These are phyloP conservation scores for Sarocladium oryzae DNA, from an alignment of 2,329 filamentous ascomycete species.

Conservation along the genomic window DNA sequence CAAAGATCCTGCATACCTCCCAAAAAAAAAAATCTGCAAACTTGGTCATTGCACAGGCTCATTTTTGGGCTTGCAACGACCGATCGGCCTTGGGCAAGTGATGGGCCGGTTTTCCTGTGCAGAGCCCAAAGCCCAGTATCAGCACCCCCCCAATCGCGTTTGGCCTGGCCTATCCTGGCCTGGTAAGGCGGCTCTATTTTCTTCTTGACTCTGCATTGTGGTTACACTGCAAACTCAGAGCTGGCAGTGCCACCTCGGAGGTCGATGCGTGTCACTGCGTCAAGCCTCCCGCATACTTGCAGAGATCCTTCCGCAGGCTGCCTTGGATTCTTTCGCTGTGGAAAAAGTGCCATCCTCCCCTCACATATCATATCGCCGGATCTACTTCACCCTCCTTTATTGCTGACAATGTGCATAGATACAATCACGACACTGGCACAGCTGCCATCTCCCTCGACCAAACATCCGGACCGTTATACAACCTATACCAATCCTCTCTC, in stretches of 20 bases:
- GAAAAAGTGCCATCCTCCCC: neutral
- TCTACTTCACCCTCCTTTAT: neutral
- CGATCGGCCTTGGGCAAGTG: neutral
- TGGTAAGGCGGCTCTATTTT: neutral
- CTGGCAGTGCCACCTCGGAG: neutral
- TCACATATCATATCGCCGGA: neutral
- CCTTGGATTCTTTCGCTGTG: neutral
- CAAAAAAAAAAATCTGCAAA: neutral
- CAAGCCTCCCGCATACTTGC: neutral
- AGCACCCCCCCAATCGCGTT: neutral
- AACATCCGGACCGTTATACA: conserved; percentile 38
- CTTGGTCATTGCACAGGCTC: neutral
- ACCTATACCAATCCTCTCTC: conserved; percentile 43
- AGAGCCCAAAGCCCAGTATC: neutral
- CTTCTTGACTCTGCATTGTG: neutral
- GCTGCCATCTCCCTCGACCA: conserved; percentile 49
- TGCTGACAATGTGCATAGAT: conserved; percentile 33
- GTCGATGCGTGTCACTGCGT: neutral
- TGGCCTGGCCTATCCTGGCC: neutral
- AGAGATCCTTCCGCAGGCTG: neutral
- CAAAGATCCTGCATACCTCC: too few species aligned
- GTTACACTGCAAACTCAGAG: conserved; percentile 4
- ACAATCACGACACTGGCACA: conserved; percentile 46
- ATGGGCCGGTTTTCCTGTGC: neutral
- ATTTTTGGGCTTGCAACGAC: neutral